Percentiles rank a stretch among this genome's conserved stretches.
Conservation (phyloP, 495 filamentous ascomycete genomes). For the Aspergillus indologenus region DNA sequence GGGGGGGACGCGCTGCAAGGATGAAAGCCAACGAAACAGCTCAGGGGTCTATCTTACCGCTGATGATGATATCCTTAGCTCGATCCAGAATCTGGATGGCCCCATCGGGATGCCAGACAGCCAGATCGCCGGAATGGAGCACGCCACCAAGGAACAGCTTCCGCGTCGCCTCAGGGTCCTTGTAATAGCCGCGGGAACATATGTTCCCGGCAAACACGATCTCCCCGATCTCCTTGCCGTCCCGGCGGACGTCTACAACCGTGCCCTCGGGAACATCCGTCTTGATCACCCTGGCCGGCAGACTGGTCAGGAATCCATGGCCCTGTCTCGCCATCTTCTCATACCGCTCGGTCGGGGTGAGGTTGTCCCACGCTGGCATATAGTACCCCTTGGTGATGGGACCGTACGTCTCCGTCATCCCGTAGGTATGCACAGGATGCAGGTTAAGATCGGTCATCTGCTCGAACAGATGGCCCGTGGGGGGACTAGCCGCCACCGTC, state of each 20-base stretch:
- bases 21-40: neutral
- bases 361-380: slow-evolving; percentile 73
- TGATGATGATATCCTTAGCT: slow-evolving; percentile 97
- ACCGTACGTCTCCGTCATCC: slow-evolving; percentile 92
- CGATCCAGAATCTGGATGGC: slow-evolving; percentile 89
- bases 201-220: slow-evolving; percentile 91
- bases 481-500: slow-evolving; percentile 89
- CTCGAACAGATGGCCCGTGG: slow-evolving; percentile 84
- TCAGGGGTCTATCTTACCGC: slow-evolving; percentile 54
- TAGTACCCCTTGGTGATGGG: slow-evolving; percentile 93
- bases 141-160: slow-evolving; percentile 88
- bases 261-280: slow-evolving; percentile 63
- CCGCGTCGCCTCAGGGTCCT: slow-evolving; percentile 79
- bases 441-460: slow-evolving; percentile 88
- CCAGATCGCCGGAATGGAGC: slow-evolving; percentile 85
- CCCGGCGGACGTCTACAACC: slow-evolving; percentile 69
- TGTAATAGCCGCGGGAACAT: slow-evolving; percentile 87
- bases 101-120: slow-evolving; percentile 87
- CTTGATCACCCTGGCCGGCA: slow-evolving; percentile 81
- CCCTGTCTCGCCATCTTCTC: slow-evolving; percentile 85
- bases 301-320: slow-evolving; percentile 85
- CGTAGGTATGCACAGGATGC: slow-evolving; percentile 90
- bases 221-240: slow-evolving; percentile 92
- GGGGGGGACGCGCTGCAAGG: neutral
- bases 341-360: slow-evolving; percentile 72